These are phyloP conservation scores for Schwanniomyces occidentalis DNA, from an alignment of 805 yeast genomes.

Conservation along the genomic window DNA sequence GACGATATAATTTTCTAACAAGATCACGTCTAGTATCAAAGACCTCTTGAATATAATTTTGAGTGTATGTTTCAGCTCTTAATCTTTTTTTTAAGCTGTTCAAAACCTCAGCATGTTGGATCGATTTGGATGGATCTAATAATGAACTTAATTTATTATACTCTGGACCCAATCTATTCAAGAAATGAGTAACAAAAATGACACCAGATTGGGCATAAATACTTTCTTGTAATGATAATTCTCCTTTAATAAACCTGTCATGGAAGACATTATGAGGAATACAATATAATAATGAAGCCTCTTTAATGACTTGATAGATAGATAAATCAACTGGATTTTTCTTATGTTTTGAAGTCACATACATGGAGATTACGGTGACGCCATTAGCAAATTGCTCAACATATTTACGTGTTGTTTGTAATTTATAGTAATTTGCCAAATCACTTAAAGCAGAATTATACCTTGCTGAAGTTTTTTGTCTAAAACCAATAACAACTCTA, in stretches of 20 bases:
- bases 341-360: slow-evolving; percentile 64
- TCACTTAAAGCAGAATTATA: slow-evolving; percentile 86
- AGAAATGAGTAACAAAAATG: slow-evolving; percentile 89
- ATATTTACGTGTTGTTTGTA: slow-evolving; percentile 83
- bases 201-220: slow-evolving; percentile 93
- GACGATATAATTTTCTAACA: slow-evolving; percentile 79
- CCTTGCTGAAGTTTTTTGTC: slow-evolving; percentile 79
- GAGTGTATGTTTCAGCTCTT: slow-evolving; percentile 91
- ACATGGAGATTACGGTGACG: slow-evolving; percentile 81
- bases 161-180: slow-evolving; percentile 92
- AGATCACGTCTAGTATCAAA: slow-evolving; percentile 69
- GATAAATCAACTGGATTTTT: slow-evolving; percentile 65
- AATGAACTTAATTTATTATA: slow-evolving; percentile 67
- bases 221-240: slow-evolving; percentile 89
- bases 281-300: slow-evolving; percentile 88
- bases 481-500: slow-evolving; percentile 85
- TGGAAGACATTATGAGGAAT: slow-evolving; percentile 86
- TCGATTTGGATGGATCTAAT: slow-evolving; percentile 59
- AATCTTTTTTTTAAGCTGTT: slow-evolving; percentile 81
- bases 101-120: slow-evolving; percentile 73
- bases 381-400: slow-evolving; percentile 94
- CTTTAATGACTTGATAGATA: slow-evolving; percentile 87
- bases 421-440: slow-evolving; percentile 84
- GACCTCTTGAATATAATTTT: slow-evolving; percentile 75
- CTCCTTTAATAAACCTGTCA: slow-evolving; percentile 67